Evolutionary conservation across 1,284 basidiomycete species (phyloP).

Genomic region (Polyporus tsugae): DNA sequence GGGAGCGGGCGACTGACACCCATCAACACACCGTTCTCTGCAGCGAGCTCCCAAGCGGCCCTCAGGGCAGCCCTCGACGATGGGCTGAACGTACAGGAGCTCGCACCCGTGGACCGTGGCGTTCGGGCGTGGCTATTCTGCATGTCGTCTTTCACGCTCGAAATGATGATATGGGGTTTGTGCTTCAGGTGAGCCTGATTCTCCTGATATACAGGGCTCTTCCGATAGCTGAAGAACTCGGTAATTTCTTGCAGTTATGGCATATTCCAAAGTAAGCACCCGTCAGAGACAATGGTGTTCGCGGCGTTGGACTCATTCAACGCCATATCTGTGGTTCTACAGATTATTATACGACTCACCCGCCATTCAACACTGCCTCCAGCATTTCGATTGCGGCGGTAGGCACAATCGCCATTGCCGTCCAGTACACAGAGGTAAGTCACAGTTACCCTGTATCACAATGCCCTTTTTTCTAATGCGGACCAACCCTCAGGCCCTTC

Average conservation of each 20-base stretch:
- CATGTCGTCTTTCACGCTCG: constrained; percentile 30
- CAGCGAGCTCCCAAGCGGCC: constrained; percentile 5
- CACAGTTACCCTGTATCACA: not conserved
- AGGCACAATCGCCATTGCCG: constrained; percentile 34
- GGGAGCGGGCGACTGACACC: constrained; percentile 2
- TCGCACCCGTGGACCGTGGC: constrained; percentile 15
- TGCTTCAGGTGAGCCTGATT: constrained; percentile 27
- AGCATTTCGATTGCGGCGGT: constrained; percentile 34
- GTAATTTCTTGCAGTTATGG: constrained; percentile 28
- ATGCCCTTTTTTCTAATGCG: not conserved
- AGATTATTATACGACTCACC: constrained; percentile 37
- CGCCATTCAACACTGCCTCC: constrained; percentile 34
- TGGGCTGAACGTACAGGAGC: constrained; percentile 17
- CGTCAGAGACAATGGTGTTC: not conserved
- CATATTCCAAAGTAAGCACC: constrained; percentile 33
- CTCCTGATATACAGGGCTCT: not conserved
- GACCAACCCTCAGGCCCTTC: constrained; percentile 19
- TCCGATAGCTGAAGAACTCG: not conserved
- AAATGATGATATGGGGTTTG: constrained; percentile 47
- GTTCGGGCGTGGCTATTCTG: constrained; percentile 15
- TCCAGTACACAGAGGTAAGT: constrained; percentile 35
- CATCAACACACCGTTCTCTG: not conserved
- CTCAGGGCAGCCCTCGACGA: constrained; percentile 6
- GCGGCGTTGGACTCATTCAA: not conserved
- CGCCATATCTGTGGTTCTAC: too few species aligned